These are phyloP conservation scores for Cutaneotrichosporon mucoides DNA, from an alignment of 1,284 basidiomycete species.

Conservation along the genomic window DNA sequence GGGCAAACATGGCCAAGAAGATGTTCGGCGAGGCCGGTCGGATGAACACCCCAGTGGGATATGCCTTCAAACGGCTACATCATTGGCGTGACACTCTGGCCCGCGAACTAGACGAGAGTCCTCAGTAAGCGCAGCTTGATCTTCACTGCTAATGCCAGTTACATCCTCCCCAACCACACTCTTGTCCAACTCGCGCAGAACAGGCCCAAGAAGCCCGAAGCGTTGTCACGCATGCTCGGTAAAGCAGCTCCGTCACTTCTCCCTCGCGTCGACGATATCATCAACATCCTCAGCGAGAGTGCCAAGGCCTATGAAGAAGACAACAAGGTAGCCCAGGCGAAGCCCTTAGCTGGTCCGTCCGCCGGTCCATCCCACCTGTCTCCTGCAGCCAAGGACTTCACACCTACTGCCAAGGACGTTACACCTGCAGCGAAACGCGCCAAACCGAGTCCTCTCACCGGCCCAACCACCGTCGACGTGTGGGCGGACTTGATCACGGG, in stretches of 20 bases:
- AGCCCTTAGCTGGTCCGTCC: too few species aligned
- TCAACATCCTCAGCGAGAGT: conserved; percentile 56
- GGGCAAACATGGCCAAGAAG: conserved; percentile 70
- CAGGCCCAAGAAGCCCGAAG: conserved; percentile 59
- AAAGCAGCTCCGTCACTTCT: background rate
- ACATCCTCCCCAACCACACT: conserved; percentile 65
- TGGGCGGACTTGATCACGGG: conserved; percentile 16
- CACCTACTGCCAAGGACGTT: background rate
- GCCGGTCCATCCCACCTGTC: too few species aligned
- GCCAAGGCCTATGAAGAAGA: too few species aligned
- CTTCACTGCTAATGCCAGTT: conserved; percentile 14
- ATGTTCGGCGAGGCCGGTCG: conserved; percentile 60
- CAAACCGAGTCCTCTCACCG: background rate
- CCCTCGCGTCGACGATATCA: conserved; percentile 58
- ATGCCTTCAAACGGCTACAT: conserved; percentile 72
- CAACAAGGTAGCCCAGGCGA: too few species aligned
- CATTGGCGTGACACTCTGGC: conserved; percentile 79
- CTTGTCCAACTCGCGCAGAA: conserved; percentile 62
- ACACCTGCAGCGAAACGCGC: conserved; percentile 1
- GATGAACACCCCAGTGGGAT: conserved; percentile 54
- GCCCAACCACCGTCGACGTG: conserved; percentile 10
- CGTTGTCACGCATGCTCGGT: conserved; percentile 36
- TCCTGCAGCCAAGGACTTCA: background rate
- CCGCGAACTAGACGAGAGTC: conserved; percentile 82
- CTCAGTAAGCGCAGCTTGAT: conserved; percentile 55